Evolutionary conservation across 1,284 basidiomycete species (phyloP), one percentile per base, ranked within the genome.

Genomic region (Marasmius fiardii): DNA sequence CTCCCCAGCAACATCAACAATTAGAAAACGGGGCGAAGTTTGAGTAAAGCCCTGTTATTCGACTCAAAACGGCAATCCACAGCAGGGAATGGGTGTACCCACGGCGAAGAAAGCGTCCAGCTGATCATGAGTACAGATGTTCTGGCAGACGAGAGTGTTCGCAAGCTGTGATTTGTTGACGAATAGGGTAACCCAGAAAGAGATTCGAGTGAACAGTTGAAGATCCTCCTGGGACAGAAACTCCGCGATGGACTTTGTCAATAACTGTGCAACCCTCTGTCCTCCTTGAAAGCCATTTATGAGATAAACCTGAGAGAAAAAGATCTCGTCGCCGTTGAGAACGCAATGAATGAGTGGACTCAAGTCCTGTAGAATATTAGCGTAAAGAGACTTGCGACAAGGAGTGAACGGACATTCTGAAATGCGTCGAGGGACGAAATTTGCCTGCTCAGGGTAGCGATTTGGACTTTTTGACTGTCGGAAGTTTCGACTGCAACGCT

Each of bases 111-210:
- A 92, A 8, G 73, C 77, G 51, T 88, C 82, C 60, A 89, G 78
- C 60, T 89, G 83, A 47, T 86, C 83, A 23, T 71, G 68, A 37
- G 78, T 79, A 64, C 88, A 90, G 53, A 83, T 68, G 53, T 76
- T 75, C 62, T 78, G 74, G 26, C 70, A 71, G 52, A 77, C 68
- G 44, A 88, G 74, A 53, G 74, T 71, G 48, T 80, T 76, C 23
- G 76, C 66, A 54, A 88, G 72, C 26, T 78, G 77, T 52, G 70
- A 65, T 68, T 81, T 85, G 73, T 85, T 87, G 69, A 83, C 78
- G 73, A 85, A 91, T 56, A 91, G 67, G 49, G 79, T 81, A 53
- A 88, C 81, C 84, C 86, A 90, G 67, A 89, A 83, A 16, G 85
- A 86, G 47, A 86, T 73, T 2, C 81, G 76, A 34, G 80, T 80